Evolutionary conservation across 2,329 filamentous ascomycete species (phyloP), one percentile per base, ranked within the genome.

Genomic region (Alternaria incomplexa): DNA sequence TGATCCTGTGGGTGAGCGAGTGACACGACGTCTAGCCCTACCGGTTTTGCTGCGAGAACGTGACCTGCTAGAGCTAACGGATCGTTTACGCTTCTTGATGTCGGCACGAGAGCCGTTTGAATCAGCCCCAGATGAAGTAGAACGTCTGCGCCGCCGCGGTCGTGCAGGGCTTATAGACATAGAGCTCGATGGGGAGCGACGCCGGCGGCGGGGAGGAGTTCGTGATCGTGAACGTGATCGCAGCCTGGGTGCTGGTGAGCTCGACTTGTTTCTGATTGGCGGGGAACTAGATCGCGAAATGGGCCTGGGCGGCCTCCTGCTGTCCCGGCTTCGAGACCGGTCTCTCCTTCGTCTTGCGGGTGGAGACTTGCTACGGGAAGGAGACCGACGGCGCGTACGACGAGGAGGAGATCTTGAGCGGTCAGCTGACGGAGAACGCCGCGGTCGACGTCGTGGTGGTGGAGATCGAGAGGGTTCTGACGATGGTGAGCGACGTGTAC

Each of bases 171-270:
- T 83, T 64, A 77, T 65, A 62, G 81, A 82, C 56, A 73, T 77
- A 64, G 76, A 70, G 52, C 80, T 81, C 62, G 73, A 78, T 61
- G 58, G 73, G 20, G 81, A 82, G 57, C 70, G 74, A 58, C 73
- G 77, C 58, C 76, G 76, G 63, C 78, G 78, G 56, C 76, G 80
- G 22, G 73, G 73, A 22, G 76, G 73, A 6, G 67, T 73, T 46
- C 70, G 72, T 46, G 77, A 77, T 46, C 64, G 67, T 43, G 78
- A 77, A 62, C 67, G 66, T 58, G 80, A 82, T 55, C 56, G 61
- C 72, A 79, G 58, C 68, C 75, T 86, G 81, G 83, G 80, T 77
- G 83, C 83, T 81, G 79, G 85, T 86, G 85, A 87, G 84, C 84
- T 84, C 72, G 83, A 84, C 75, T 81, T 81, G 48, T 30, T 52